phyloP scores from a whole-genome alignment of 768 basidiomycete species.

The Leccinellum albellum region DNA sequence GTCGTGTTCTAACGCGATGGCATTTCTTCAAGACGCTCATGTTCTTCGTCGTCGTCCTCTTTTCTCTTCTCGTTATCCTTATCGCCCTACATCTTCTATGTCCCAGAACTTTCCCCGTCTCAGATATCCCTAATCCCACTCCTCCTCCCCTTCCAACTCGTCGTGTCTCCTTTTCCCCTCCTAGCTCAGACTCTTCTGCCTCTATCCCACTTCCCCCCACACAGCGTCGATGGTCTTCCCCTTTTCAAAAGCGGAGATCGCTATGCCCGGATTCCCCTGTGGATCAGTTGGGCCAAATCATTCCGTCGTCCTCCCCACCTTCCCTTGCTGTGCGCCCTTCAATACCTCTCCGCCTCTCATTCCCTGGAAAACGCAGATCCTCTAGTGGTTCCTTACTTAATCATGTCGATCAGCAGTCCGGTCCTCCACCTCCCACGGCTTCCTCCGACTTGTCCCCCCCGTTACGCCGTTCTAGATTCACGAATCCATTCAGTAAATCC shows the following conservation, averaged over 20 bases:
- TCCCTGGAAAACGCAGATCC: constrained; percentile 9
- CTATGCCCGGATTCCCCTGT: background rate
- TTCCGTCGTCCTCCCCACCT: background rate
- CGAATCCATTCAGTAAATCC: constrained; percentile 16
- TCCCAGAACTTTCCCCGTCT: background rate
- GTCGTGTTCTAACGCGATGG: background rate
- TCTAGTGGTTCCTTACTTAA: background rate
- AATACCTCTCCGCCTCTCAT: constrained; percentile 7
- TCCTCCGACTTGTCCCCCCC: background rate
- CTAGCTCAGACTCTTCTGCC: background rate
- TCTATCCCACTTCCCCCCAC: background rate
- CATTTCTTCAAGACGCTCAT: background rate
- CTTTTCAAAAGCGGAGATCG: constrained; percentile 4
- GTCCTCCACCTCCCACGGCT: background rate
- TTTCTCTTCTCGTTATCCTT: background rate
- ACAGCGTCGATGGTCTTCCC: background rate
- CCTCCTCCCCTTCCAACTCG: background rate
- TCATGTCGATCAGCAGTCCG: background rate
- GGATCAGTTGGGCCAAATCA: constrained; percentile 9
- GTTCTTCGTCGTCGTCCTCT: constrained; percentile 7
- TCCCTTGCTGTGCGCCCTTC: background rate
- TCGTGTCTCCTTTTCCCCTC: constrained; percentile 16
- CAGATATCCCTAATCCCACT: background rate
- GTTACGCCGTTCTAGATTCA: constrained; percentile 10
- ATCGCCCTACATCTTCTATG: background rate